Evolutionary conservation across 805 yeast species (phyloP), one percentile per base, ranked within the genome.

Genomic region (Torulaspora franciscae): DNA sequence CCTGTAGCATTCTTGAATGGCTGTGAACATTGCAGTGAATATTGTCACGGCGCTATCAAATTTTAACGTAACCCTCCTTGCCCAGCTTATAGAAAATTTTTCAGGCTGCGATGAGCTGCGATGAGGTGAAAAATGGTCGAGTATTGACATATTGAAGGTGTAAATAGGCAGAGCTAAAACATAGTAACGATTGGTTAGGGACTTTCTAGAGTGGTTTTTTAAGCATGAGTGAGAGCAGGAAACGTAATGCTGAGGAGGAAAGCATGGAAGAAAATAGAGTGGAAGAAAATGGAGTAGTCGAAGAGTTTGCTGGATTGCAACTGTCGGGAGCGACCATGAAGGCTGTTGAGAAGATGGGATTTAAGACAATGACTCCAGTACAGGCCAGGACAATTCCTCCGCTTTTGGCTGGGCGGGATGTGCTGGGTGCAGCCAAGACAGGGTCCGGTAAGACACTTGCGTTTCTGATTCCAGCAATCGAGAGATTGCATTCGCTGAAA

Each of bases 381-480:
- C 99, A 93, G 69, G 83, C 95, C 23, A 81, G 91, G 68, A 89
- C 99, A 9, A 93, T 93, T 45, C 98, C 99, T 6, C 98, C 99
- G 8, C 73, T 93, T 50, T 70, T 95, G 51, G 97, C 98, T 1
- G 99, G 99, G 35, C 80, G 91, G 57, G 99, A 93, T 68, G 98
- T 95, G 15, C 75, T 93, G 43, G 99, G 99, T 55, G 99, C 99
- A n/a, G 99, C 99, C 46, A 91, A 90, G 70, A 93, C 99, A 2
- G 99, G 99, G 43, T 89, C 97, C 1, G 99, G 99, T 64, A 93
- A 93, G 71, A 93, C 99, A 0, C 71, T 95, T 49, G 98, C 99
- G 7, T 93, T 93, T 58, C 72, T 93, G 60, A 77, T 93, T 48
- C 99, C 99, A 10, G 99, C 99, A 26, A 83, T 93, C 52, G 99